phyloP scores from a whole-genome alignment of 371 early-diverging fungal species.

The Mortierella sp. region DNA sequence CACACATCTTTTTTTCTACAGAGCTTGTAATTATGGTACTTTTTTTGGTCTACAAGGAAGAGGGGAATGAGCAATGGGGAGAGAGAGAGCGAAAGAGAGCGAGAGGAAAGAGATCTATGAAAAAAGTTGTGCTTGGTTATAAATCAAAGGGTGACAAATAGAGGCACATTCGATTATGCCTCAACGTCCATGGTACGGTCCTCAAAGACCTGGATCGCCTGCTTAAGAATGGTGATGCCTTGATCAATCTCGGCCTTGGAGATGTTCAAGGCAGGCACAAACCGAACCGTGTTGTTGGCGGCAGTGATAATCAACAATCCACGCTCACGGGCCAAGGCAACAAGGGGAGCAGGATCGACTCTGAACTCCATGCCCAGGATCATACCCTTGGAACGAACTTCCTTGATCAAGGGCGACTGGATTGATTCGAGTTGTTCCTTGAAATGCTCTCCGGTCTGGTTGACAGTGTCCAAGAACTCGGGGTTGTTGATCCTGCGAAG shows the following conservation, averaged over 20 bases:
- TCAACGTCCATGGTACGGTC: slow-evolving; percentile 35
- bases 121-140: not conserved
- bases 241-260: slow-evolving; percentile 76
- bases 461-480: slow-evolving; percentile 79
- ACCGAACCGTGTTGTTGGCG: slow-evolving; percentile 89
- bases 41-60: not conserved
- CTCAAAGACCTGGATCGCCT: slow-evolving; percentile 70
- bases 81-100: not conserved
- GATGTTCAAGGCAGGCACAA: slow-evolving; percentile 91
- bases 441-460: slow-evolving; percentile 71
- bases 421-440: slow-evolving; percentile 65
- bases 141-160: not conserved
- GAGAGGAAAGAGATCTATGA: not conserved
- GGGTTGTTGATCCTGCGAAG: slow-evolving; percentile 77
- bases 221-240: slow-evolving; percentile 76
- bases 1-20: not conserved
- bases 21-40: not conserved
- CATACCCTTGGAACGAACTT: slow-evolving; percentile 90
- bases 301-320: slow-evolving; percentile 92
- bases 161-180: slow-evolving; percentile 14
- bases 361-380: slow-evolving; percentile 85
- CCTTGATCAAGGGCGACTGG: slow-evolving; percentile 72
- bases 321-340: slow-evolving; percentile 82
- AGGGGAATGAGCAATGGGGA: too few relatives aligned
- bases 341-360: slow-evolving; percentile 77